Base-by-base conservation (phyloP, 306 rosid species). In the Calophaca sinica region DNA sequence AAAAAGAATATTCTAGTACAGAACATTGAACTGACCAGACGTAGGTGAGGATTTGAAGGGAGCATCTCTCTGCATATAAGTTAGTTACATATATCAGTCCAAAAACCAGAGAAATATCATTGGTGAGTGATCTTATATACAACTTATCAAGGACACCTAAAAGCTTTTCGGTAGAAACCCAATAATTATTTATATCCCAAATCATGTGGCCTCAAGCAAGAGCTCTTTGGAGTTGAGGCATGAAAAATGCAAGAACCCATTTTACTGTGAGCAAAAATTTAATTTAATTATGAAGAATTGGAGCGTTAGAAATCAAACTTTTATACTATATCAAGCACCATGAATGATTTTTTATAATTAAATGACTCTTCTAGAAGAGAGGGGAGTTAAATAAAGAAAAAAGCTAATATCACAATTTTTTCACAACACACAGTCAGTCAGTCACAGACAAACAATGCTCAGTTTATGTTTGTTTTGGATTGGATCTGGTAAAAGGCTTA, bases 51-150 rank as follows among this genome's bases (percentile, higher is more conserved):
- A 79, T 66, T 61, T 50, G 82, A 84, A 71, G 89, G 91, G 80
- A 93, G 97, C 86, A 86, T 76, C 84, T 90, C 92, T 86, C 98
- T 93, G 93, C 89, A 86, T 73, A 79, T 39, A 68, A 78, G 60
- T 78, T 51, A 79, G 65, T 13, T 44, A 68, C 52, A 28, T 38
- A 58, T 65, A 62, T 81, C 52, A 81, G 75, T 58, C 68, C 46
- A 4, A 59, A 73, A 67, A 70, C 72, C 77, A 70, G 70, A 83
- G 36, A 62, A 67, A 63, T 7, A 6, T 31, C 48, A 31, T 31
- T 68, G 2, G 20, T n/a, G 14, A 5, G 51, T 42, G 44, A 52
- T 69, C 5, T 72, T 52, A 12, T n/a, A 62, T 15, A 14, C 32
- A 29, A 3, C 57, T 8, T 46, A 48, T 67, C 58, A 67, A 46